Evolutionary conservation across 2,329 filamentous ascomycete species (phyloP).

Genomic region (Microascus cirrosus): DNA sequence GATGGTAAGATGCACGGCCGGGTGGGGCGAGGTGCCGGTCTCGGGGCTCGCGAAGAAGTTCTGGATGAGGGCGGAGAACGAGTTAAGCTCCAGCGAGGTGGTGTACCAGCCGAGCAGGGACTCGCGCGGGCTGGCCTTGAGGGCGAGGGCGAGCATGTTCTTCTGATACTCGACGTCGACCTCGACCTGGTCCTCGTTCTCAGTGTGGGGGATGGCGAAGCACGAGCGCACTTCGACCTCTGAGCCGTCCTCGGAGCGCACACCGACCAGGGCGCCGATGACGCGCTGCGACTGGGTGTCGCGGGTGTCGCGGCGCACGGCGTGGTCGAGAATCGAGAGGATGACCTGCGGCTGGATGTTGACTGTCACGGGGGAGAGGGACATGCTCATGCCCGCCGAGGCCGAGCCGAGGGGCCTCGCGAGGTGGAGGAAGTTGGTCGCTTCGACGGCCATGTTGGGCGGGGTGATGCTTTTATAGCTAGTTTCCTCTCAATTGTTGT

Average conservation of each 20-base stretch:
- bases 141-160: conserved; percentile 91
- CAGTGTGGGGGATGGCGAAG: conserved; percentile 96
- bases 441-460: conserved; percentile 67
- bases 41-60: conserved; percentile 98
- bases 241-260: conserved; percentile 89
- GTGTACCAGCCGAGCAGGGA: conserved; percentile 97
- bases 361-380: conserved; percentile 84
- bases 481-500: neutral
- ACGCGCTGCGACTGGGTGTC: conserved; percentile 84
- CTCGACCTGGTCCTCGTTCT: conserved; percentile 97
- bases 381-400: conserved; percentile 66
- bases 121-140: conserved; percentile 90
- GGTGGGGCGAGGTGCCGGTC: conserved; percentile 93
- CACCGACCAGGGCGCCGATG: conserved; percentile 89
- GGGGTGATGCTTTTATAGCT: conserved; percentile 10
- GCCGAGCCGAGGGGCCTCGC: conserved; percentile 82
- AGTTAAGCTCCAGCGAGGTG: conserved; percentile 92
- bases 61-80: conserved; percentile 95
- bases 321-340: conserved; percentile 83
- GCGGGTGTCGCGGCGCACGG: conserved; percentile 67
- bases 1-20: conserved; percentile 94
- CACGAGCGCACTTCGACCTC: conserved; percentile 93
- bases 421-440: conserved; percentile 87
- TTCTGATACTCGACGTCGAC: conserved; percentile 99
- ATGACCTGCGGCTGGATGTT: conserved; percentile 85